Evolutionary conservation across 352 stramenopile genomes (phyloP).

Genomic region (Phytophthora multivora): DNA sequence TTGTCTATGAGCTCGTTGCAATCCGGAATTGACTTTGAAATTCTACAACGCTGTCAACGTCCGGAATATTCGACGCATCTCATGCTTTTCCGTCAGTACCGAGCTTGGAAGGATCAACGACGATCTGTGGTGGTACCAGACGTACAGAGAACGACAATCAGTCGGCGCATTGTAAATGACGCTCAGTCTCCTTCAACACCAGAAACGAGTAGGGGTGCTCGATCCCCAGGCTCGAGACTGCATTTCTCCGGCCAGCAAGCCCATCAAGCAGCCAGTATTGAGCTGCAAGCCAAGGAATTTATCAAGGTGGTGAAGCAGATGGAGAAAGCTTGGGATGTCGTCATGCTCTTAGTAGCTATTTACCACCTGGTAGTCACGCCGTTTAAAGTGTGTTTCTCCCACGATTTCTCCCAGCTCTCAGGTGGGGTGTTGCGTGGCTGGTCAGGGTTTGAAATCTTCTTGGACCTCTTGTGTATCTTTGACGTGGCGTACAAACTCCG

Average conservation of each 20-base stretch:
- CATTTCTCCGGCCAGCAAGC: conserved; percentile 17
- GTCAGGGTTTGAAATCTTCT: conserved; percentile 55
- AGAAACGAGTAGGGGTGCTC: background rate
- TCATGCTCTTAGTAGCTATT: conserved; percentile 48
- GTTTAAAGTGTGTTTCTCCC: conserved; percentile 64
- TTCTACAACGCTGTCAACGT: conserved; percentile 53
- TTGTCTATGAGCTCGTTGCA: conserved; percentile 2
- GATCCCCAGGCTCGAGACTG: conserved; percentile 1
- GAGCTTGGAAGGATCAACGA: conserved; percentile 30
- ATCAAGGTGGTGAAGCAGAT: conserved; percentile 39
- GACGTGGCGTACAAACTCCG: conserved; percentile 51
- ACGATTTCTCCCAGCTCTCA: conserved; percentile 40
- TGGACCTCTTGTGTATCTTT: conserved; percentile 54
- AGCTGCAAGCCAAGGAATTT: conserved; percentile 46
- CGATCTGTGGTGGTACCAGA: conserved; percentile 6
- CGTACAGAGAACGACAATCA: background rate
- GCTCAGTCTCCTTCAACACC: conserved; percentile 3
- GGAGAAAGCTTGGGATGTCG: conserved; percentile 51
- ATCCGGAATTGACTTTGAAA: conserved; percentile 55
- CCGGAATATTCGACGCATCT: conserved; percentile 54
- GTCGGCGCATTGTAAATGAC: conserved; percentile 6
- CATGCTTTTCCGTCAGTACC: conserved; percentile 47
- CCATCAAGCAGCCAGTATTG: conserved; percentile 2
- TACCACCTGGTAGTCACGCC: conserved; percentile 53
- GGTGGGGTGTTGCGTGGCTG: conserved; percentile 33